phyloP scores from a whole-genome alignment of 1,284 basidiomycete species.

The Moesziomyces sp. region DNA sequence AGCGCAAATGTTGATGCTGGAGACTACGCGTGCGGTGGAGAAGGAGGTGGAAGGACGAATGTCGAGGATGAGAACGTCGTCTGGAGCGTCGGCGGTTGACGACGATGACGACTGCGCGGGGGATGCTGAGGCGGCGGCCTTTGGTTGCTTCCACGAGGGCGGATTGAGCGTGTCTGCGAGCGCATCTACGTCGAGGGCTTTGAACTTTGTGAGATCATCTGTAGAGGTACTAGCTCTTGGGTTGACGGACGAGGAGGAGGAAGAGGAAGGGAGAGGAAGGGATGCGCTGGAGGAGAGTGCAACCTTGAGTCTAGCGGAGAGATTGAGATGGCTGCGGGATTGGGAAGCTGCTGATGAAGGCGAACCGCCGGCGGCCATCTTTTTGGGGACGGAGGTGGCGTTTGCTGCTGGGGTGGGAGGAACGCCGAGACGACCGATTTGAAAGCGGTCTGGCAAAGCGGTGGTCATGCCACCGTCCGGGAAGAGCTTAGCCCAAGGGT shows the following conservation, averaged over 20 bases:
- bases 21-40: constrained; percentile 44
- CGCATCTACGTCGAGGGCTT: constrained; percentile 37
- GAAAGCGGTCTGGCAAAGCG: constrained; percentile 37
- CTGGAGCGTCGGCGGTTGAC: constrained; percentile 1
- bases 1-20: constrained; percentile 87
- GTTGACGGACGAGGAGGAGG: constrained; percentile 6
- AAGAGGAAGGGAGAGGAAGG: constrained; percentile 25
- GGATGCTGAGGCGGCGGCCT: constrained; percentile 4
- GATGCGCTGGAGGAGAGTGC: constrained; percentile 22
- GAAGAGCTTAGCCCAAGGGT: constrained; percentile 49
- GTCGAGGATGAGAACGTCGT: constrained; percentile 75
- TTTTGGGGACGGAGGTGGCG: constrained; percentile 9
- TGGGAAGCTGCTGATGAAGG: constrained; percentile 5
- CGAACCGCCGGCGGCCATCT: constrained; percentile 8
- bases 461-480: constrained; percentile 46
- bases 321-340: constrained; percentile 4
- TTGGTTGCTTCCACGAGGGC: constrained; percentile 13
- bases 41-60: constrained; percentile 77
- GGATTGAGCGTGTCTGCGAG: constrained; percentile 33
- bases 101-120: background rate
- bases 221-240: constrained; percentile 14
- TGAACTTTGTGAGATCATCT: constrained; percentile 32
- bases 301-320: constrained; percentile 22
- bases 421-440: constrained; percentile 20
- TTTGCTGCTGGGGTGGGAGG: constrained; percentile 42